phyloP scores from a whole-genome alignment of 176 grass and related monocot species.

The Luzula sylvatica region DNA sequence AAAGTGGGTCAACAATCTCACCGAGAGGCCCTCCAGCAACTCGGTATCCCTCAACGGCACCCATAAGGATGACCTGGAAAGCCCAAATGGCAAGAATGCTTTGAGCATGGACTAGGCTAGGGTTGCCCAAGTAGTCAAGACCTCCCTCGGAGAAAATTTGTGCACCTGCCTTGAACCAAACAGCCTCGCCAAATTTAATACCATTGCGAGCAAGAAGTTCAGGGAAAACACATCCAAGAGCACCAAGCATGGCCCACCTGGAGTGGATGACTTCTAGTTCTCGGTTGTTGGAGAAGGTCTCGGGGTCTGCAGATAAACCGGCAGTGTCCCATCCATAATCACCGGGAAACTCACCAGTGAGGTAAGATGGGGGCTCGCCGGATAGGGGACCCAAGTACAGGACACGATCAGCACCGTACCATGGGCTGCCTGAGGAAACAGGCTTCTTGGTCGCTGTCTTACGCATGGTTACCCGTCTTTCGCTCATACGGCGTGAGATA shows the following conservation, averaged over 20 bases:
- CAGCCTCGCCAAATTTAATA: constrained; percentile 76
- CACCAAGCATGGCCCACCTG: constrained; percentile 88
- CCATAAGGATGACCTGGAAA: constrained; percentile 72
- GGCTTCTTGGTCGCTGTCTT: constrained; percentile 39
- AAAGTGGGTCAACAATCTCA: constrained; percentile 69
- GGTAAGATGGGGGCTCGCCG: constrained; percentile 67
- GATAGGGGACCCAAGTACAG: constrained; percentile 74
- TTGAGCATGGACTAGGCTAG: constrained; percentile 71
- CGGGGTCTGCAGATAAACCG: constrained; percentile 53
- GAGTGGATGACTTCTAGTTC: constrained; percentile 84
- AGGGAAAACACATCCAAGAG: constrained; percentile 80
- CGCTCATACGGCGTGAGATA: constrained; percentile 7
- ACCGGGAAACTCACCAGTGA: constrained; percentile 77
- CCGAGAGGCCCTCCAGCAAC: constrained; percentile 74
- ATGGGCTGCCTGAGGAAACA: constrained; percentile 43
- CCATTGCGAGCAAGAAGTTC: constrained; percentile 81
- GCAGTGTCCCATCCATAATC: constrained; percentile 95
- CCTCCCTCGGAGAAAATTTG: constrained; percentile 92
- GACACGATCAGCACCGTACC: constrained; percentile 82
- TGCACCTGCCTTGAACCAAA: constrained; percentile 87
- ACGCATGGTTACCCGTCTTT: constrained; percentile 56
- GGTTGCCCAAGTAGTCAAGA: constrained; percentile 88
- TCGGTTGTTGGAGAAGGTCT: constrained; percentile 90
- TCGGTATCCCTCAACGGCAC: constrained; percentile 84
- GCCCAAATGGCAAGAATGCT: constrained; percentile 94